phyloP scores from a whole-genome alignment of 2,329 filamentous ascomycete genomes.

The Pseudogymnoascus sp. region DNA sequence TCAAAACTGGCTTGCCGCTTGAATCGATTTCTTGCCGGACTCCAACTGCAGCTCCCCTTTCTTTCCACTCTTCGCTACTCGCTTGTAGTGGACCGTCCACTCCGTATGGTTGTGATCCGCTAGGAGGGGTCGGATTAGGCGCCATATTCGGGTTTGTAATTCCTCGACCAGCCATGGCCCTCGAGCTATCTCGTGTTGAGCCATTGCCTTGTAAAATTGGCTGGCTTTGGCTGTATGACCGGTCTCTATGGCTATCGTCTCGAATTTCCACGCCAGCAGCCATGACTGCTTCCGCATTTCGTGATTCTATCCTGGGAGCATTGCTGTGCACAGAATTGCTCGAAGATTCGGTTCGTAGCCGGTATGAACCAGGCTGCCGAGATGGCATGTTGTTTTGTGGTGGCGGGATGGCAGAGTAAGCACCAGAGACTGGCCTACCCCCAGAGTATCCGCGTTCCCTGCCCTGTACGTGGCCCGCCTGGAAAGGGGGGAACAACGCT shows the following conservation, averaged over 20 bases:
- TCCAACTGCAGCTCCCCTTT: conserved; percentile 81
- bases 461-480: conserved; percentile 35
- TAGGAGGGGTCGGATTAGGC: conserved; percentile 19
- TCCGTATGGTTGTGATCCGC: conserved; percentile 39
- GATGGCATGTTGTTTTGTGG: conserved; percentile 33
- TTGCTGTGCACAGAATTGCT: conserved; percentile 47
- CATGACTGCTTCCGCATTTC: conserved; percentile 50
- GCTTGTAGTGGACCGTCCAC: conserved; percentile 49
- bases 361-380: conserved; percentile 37
- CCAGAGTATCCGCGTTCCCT: conserved; percentile 29
- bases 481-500: conserved; percentile 34
- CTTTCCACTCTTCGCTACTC: conserved; percentile 91
- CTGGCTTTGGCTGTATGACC: conserved; percentile 55
- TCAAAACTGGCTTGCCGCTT: conserved; percentile 71
- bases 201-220: conserved; percentile 46
- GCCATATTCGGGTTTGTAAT: neutral
- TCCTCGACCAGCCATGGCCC: conserved; percentile 53
- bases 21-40: conserved; percentile 77
- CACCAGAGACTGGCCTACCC: conserved; percentile 39
- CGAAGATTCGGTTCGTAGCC: conserved; percentile 51
- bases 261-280: conserved; percentile 55
- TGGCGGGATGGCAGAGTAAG: conserved; percentile 35
- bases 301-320: conserved; percentile 54
- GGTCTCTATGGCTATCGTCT: conserved; percentile 62
- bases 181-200: conserved; percentile 70